These are phyloP conservation scores for Pyricularia sp. DNA, from an alignment of 2,329 filamentous ascomycete species.

Conservation along the genomic window DNA sequence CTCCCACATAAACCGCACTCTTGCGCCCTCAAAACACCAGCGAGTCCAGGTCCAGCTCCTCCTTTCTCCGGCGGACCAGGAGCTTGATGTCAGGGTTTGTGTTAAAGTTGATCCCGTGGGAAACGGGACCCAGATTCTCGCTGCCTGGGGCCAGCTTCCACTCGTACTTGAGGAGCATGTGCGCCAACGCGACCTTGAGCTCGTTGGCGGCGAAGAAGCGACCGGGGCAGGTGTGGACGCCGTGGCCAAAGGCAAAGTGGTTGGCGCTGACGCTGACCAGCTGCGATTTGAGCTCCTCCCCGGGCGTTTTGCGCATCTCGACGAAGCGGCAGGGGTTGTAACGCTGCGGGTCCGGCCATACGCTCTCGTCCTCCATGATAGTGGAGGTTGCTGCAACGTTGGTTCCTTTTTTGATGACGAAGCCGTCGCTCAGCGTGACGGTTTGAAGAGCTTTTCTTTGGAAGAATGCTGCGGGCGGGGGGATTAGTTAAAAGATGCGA, in stretches of 20 bases:
- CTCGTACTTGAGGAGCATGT: conserved; percentile 8
- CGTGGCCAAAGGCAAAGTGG: conserved; percentile 28
- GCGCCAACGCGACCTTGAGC: conserved; percentile 22
- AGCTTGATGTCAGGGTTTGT: too few species aligned
- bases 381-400: too few species aligned
- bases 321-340: not conserved
- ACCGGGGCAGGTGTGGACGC: conserved; percentile 27
- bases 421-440: not conserved
- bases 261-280: conserved; percentile 22
- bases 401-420: not conserved
- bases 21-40: not conserved
- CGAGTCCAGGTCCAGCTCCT: not conserved
- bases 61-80: not conserved
- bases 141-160: not conserved
- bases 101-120: too few species aligned
- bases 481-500: too few species aligned
- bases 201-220: conserved; percentile 27
- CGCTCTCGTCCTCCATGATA: not conserved
- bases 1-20: too few species aligned
- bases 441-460: not conserved
- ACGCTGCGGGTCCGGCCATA: not conserved
- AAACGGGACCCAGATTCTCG: not conserved
- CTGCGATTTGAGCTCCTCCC: not conserved
- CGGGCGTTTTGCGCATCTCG: not conserved
- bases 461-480: not conserved